These are phyloP conservation scores for Clonostachys sp. DNA, from an alignment of 2,329 filamentous ascomycete genomes.

Conservation along the genomic window DNA sequence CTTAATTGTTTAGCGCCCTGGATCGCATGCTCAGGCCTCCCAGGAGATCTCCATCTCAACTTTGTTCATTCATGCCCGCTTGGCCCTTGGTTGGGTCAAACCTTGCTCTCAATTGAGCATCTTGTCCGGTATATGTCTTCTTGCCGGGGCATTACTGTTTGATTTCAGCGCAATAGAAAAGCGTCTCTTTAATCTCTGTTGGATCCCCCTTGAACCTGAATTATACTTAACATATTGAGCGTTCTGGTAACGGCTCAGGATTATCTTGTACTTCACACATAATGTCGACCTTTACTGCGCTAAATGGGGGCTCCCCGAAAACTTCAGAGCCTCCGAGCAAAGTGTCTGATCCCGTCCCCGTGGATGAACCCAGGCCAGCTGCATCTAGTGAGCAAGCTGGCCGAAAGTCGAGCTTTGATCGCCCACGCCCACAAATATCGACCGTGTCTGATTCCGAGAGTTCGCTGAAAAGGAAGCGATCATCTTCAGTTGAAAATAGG, in stretches of 20 bases:
- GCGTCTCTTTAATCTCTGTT: neutral
- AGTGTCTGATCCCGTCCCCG: no score
- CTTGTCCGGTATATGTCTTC: neutral
- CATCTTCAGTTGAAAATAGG: conserved; percentile 52
- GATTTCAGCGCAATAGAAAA: neutral
- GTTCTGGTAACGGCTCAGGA: no score
- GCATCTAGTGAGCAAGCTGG: neutral
- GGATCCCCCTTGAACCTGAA: neutral
- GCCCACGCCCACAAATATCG: conserved; percentile 28
- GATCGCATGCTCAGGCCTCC: no score
- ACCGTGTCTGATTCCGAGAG: conserved; percentile 23
- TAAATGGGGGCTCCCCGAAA: conserved; percentile 46
- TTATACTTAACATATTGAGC: no score
- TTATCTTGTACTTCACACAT: conserved; percentile 1
- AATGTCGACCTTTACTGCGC: conserved; percentile 48
- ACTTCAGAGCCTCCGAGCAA: conserved; percentile 23
- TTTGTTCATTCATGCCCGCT: no score
- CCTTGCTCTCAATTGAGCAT: no score
- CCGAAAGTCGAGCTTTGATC: conserved; percentile 27
- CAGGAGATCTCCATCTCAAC: no score
- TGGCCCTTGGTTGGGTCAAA: no score
- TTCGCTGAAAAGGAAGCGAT: conserved; percentile 66
- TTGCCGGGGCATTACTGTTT: neutral
- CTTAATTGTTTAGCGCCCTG: no score
- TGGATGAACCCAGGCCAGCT: no score